Conservation (phyloP, 2,329 filamentous ascomycete genomes). For the Apiospora pterosperma region DNA sequence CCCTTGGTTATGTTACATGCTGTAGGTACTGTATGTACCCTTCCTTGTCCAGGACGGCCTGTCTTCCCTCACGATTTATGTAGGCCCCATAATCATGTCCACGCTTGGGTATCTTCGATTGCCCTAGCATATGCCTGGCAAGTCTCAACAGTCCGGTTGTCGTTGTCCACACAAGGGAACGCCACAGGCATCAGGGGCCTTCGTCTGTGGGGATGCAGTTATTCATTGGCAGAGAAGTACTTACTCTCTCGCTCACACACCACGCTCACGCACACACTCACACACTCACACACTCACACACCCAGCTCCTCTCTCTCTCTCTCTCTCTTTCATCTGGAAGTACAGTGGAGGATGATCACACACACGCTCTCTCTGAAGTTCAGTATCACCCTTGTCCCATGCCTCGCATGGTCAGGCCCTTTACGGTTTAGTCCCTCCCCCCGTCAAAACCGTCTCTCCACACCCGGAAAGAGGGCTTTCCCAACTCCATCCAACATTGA, state of each 20-base stretch:
- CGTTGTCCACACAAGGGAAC: conserved; percentile 12
- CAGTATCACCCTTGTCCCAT: conserved; percentile 12
- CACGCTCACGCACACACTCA: neutral
- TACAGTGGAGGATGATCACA: conserved; percentile 27
- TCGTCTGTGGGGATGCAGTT: conserved; percentile 20
- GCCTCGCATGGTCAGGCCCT: conserved; percentile 34
- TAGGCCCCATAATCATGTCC: conserved; percentile 31
- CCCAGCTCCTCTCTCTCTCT: neutral
- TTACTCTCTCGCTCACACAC: neutral
- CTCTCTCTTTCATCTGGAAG: conserved; percentile 6
- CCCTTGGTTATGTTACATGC: neutral
- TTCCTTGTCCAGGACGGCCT: neutral
- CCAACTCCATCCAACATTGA: conserved; percentile 27
- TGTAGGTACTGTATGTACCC: neutral
- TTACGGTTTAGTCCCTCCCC: conserved; percentile 34
- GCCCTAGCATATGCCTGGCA: conserved; percentile 10
- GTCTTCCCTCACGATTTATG: conserved; percentile 4
- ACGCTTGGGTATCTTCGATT: conserved; percentile 9
- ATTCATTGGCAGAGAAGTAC: neutral
- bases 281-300: neutral
- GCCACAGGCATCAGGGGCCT: conserved; percentile 23
- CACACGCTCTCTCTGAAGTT: conserved; percentile 22
- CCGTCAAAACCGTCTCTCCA: conserved; percentile 32
- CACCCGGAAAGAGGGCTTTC: conserved; percentile 25
- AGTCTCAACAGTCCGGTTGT: conserved; percentile 18